Base-by-base conservation (phyloP, 306 rosid species). In the Canavalia gladiata region DNA sequence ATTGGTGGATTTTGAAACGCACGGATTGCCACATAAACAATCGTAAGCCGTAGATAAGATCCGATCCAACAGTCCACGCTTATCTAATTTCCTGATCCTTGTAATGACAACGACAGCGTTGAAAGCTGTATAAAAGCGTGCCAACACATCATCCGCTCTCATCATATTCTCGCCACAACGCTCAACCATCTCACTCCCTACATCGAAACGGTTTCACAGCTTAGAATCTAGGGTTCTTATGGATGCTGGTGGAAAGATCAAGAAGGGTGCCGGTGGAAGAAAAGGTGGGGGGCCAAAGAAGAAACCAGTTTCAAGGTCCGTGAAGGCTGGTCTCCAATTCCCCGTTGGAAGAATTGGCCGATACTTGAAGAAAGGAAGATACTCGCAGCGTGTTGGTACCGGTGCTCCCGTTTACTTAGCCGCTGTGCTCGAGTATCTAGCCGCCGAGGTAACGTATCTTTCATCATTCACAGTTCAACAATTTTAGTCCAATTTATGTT, bases 261-360 rank as follows among this genome's bases (percentile, higher is more conserved):
- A 79, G 74, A 90, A 72, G 50, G 91, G 91, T 2, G 91, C 89
- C 2, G 92, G 90, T 11, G 95, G 92, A 28, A 86, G 95, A 4
- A 89, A 65, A 37, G 95, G 83, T 0, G 86, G 89, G 0, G 92
- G 84, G 0, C 75, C 86, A 6, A 83, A 88, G 82, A 91, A 91
- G 89, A 91, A 89, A 80, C 5, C 92, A 0, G 91, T 89, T 0
- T 30, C 93, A 37, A 87, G 83, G 74, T 91, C 95, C 2, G 42
- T 62, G 7, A 87, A 79, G n/a, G 93, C 93, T 2, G 95, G 93
- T 8, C 95, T 91, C 31, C 95, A 91, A 65, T 91, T 91, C 43
- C 95, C 95, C 3, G 95, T 91, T 3, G 95, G 93, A 34, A 84
- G 95, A 3, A 87, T 91, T 2, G 91, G 89, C 0, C 91, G 91